Evolutionary conservation across 345 rosid species (phyloP), one percentile per base, ranked within the genome.

Genomic region (Dipteronia sinensis): DNA sequence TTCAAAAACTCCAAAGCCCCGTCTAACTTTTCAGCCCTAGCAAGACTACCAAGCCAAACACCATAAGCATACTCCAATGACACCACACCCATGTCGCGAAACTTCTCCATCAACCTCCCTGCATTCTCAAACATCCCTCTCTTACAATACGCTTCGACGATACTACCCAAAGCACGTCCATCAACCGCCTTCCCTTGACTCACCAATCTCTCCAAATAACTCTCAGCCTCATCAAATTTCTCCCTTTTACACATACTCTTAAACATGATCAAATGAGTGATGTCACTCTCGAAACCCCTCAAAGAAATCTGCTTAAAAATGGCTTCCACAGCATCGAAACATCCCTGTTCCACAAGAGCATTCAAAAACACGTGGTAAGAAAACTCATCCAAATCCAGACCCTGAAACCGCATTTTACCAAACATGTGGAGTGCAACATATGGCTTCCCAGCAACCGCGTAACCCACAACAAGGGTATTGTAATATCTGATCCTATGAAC

Each of bases 361-460:
- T 90, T 91, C 75, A 96, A 72, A 22, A 96, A 83, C 20, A 94
- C 90, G 25, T 90, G 90, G 73, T 92, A 96, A 12, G 86, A 76
- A 65, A 82, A 87, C 4, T 55, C n/a, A 78, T 90, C 95, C 90
- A 96, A 84, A 77, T 96, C 99, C 75, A 88, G 51, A 22, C 98
- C 98, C 51, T 83, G 77, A 72, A 89, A 94, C 3, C 98, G 88
- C 97, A 94, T 90, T 75, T 72, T 80, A 44, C 94, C 97, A 20
- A 94, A 90, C 83, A 91, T 75, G 68, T 89, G 89, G 75, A 96
- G 92, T 23, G 99, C 98, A 42, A 81, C 64, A 3, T 81, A 86
- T 4, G 91, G 88, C 76, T 88, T 90, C 17, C 99, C 98, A 0
- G 94, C 97, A 0, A 92, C 58, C 0, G 98, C 90, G 38, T 92